Base-by-base conservation (phyloP, 129 eudicot species). In the Solidago caesia region DNA sequence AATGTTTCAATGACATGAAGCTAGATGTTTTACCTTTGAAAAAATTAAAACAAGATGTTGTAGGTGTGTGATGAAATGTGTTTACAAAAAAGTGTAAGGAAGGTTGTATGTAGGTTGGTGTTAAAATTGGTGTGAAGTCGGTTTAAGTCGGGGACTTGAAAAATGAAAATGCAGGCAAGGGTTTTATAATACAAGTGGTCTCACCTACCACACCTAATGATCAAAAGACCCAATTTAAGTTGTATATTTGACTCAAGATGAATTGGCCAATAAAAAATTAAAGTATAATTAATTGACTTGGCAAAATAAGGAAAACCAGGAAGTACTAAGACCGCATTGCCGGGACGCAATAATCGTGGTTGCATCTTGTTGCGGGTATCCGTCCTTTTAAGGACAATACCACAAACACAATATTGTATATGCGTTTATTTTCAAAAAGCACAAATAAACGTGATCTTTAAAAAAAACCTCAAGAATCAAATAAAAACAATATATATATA, bases 161-260 rank as follows among this genome's bases (percentile, higher is more conserved):
- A 71, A 15, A 26, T 14, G 42, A 47, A 46, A 12, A 5, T 55
- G 12, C 39, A 39, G 74, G 52, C 41, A 4, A 2, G 74, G 13
- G 8, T 79, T 73, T 25, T 81, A 81, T 75, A 75, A 60, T 70
- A 12, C 52, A 44, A 57, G 25, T 13, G 14, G 39, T 58, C 73
- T 84, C 77, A 82, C 89, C 89, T 70, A 85, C 89, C 86, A 67
- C 86, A 57, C 63, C 82, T 73, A 81, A 77, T 21, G 67, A 10
- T 21, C 21, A 9, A 73, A 58, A 47, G 27, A 67, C 70, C 71
- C 21, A 64, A 59, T 67, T 69, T 53, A 42, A 45, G 67, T 56
- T 52, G 60, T 43, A 68, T 61, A 14, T 51, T 61, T 81, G 81
- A 63, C 67, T 58, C 26, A 1, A 10, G 26, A 25, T 25, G 11